Conservation (phyloP, 1,284 basidiomycete genomes). For the Leccinum angustisporum region DNA sequence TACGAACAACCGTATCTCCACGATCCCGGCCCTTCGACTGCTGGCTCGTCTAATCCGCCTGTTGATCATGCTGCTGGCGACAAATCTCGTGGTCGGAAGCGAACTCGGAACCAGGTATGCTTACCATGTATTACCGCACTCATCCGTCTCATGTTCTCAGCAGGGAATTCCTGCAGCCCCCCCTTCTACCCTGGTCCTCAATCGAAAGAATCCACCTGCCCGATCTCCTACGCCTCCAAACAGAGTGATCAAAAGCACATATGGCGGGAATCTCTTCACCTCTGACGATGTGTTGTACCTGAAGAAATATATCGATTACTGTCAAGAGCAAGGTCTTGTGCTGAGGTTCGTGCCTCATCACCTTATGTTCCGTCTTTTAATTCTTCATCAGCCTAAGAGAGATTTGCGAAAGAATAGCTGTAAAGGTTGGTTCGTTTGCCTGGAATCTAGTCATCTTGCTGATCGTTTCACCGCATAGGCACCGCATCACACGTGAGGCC, state of each 20-base stretch:
- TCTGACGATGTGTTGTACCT: slow-evolving; percentile 76
- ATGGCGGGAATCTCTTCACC: slow-evolving; percentile 81
- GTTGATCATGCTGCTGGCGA: slow-evolving; percentile 32
- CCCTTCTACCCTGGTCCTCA: slow-evolving; percentile 61
- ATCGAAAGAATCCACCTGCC: slow-evolving; percentile 60
- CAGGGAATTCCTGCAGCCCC: slow-evolving; percentile 60
- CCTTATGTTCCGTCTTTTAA: neutral
- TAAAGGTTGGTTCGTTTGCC: slow-evolving; percentile 51
- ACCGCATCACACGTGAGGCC: slow-evolving; percentile 75
- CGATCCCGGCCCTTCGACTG: slow-evolving; percentile 46
- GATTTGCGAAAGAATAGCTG: slow-evolving; percentile 79
- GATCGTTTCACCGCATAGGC: slow-evolving; percentile 46
- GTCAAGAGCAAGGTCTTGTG: slow-evolving; percentile 77
- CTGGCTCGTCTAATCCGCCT: slow-evolving; percentile 31
- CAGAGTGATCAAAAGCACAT: slow-evolving; percentile 81
- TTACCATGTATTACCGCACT: neutral
- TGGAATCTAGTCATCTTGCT: neutral
- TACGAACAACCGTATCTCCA: slow-evolving; percentile 50
- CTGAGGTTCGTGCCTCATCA: slow-evolving; percentile 50
- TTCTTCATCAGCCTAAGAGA: slow-evolving; percentile 59
- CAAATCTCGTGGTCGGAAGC: slow-evolving; percentile 58
- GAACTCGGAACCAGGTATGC: slow-evolving; percentile 55
- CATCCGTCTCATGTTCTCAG: slow-evolving; percentile 11
- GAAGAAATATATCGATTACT: slow-evolving; percentile 83
- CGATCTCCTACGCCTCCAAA: slow-evolving; percentile 78